phyloP scores from a whole-genome alignment of 2,329 filamentous ascomycete genomes.

The Curvularia sp. region DNA sequence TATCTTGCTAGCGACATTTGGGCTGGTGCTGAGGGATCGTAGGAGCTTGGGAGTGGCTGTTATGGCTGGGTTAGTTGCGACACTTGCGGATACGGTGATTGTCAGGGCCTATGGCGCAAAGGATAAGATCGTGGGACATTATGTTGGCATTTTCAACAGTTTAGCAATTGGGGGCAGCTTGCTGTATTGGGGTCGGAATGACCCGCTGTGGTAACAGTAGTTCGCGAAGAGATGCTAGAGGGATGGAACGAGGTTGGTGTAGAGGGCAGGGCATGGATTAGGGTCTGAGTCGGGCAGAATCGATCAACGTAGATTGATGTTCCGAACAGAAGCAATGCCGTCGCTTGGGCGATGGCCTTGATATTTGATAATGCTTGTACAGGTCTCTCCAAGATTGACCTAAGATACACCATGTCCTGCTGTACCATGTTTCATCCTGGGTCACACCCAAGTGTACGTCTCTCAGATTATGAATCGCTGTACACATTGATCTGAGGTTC shows the following conservation, averaged over 20 bases:
- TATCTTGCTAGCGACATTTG: constrained; percentile 28
- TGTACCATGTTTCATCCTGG: not conserved
- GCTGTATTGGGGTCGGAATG: constrained; percentile 32
- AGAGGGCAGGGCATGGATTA: no score
- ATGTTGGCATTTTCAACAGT: constrained; percentile 34
- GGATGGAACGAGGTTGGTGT: not conserved
- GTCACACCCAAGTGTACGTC: not conserved
- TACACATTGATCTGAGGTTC: not conserved
- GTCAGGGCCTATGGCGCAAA: constrained; percentile 30
- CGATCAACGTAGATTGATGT: not conserved
- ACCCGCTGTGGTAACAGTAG: constrained; percentile 24
- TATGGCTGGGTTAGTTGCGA: constrained; percentile 30
- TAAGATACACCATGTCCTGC: not conserved
- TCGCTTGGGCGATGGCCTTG: not conserved
- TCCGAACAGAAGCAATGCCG: not conserved
- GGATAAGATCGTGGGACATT: constrained; percentile 32
- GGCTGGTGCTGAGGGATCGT: constrained; percentile 29
- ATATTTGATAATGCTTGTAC: not conserved
- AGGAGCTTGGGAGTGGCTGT: constrained; percentile 32
- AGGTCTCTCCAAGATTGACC: not conserved
- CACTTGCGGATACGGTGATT: constrained; percentile 32
- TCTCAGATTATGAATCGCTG: not conserved
- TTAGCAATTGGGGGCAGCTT: constrained; percentile 32
- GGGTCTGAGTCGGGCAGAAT: not conserved
- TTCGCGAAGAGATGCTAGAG: not conserved